Conservation (phyloP, 2,329 filamentous ascomycete species). For the Colletotrichum sp. region DNA sequence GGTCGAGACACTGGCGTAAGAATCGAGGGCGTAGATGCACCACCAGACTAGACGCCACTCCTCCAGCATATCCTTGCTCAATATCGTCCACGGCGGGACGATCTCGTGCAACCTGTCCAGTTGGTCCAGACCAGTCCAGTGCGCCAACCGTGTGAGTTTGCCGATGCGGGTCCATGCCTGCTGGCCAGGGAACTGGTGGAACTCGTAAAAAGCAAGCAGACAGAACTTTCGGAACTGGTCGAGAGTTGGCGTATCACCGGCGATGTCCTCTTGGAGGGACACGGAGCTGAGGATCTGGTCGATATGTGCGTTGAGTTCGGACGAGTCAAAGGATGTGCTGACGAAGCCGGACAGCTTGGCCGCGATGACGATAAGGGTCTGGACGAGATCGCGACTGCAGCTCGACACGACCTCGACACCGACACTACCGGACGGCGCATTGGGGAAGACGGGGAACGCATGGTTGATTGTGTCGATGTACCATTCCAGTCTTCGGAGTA, state of each 20-base stretch:
- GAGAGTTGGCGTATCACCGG: constrained; percentile 3
- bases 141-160: constrained; percentile 5
- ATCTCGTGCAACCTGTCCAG: not conserved
- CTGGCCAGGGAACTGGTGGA: constrained; percentile 23
- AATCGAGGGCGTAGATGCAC: constrained; percentile 23
- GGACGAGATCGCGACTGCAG: not conserved
- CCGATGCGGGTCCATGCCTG: constrained; percentile 21
- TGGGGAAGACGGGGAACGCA: not conserved
- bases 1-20: constrained; percentile 15
- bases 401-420: not conserved
- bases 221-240: constrained; percentile 18
- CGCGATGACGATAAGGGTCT: not conserved
- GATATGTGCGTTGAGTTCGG: not conserved
- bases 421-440: not conserved
- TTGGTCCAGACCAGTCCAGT: not conserved
- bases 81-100: not conserved
- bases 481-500: not conserved
- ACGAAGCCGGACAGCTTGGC: constrained; percentile 7
- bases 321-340: not conserved
- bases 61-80: not conserved
- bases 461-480: not conserved
- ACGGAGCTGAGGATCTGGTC: not conserved
- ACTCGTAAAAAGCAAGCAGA: constrained; percentile 20
- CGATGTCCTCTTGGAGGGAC: not conserved
- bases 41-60: constrained; percentile 24